Percentiles rank a stretch among this genome's conserved stretches.
phyloP scores from a whole-genome alignment of 805 yeast species.

The Candida germanica region DNA sequence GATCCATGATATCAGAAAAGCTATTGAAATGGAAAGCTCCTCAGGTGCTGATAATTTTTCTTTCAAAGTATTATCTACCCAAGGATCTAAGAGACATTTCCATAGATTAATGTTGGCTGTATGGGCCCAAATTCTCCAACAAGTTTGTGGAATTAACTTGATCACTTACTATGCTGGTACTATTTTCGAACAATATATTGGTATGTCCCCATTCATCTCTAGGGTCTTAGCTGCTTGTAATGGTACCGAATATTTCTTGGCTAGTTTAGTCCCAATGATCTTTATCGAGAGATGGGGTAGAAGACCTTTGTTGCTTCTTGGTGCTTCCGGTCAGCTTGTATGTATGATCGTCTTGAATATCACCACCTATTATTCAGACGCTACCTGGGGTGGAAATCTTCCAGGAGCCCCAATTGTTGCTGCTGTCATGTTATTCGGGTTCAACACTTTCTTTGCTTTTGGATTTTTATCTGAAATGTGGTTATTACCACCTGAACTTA shows the following conservation, averaged over 20 bases:
- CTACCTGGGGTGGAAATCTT: constrained; percentile 18
- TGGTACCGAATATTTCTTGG: constrained; percentile 43
- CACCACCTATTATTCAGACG: constrained; percentile 37
- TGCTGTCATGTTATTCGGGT: constrained; percentile 55
- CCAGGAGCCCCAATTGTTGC: constrained; percentile 53
- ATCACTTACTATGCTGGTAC: constrained; percentile 44
- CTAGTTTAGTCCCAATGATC: constrained; percentile 43
- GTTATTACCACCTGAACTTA: constrained; percentile 61
- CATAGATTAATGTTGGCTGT: constrained; percentile 46
- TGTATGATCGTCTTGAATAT: constrained; percentile 50
- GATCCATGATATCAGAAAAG: constrained; percentile 23
- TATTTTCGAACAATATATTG: constrained; percentile 41
- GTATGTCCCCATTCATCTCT: constrained; percentile 40
- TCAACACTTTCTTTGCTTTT: constrained; percentile 51
- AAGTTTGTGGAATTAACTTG: constrained; percentile 48
- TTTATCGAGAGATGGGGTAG: constrained; percentile 45
- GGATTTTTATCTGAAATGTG: constrained; percentile 55
- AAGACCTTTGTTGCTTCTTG: constrained; percentile 34
- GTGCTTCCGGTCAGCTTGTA: constrained; percentile 42
- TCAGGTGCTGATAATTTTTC: constrained; percentile 20
- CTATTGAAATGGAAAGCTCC: constrained; percentile 22
- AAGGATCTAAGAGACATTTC: constrained; percentile 45
- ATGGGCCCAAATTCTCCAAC: constrained; percentile 47
- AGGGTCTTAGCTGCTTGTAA: constrained; percentile 43
- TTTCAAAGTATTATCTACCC: constrained; percentile 29